Conservation (phyloP, 306 rosid species). For the Prinsepia uniflora region DNA sequence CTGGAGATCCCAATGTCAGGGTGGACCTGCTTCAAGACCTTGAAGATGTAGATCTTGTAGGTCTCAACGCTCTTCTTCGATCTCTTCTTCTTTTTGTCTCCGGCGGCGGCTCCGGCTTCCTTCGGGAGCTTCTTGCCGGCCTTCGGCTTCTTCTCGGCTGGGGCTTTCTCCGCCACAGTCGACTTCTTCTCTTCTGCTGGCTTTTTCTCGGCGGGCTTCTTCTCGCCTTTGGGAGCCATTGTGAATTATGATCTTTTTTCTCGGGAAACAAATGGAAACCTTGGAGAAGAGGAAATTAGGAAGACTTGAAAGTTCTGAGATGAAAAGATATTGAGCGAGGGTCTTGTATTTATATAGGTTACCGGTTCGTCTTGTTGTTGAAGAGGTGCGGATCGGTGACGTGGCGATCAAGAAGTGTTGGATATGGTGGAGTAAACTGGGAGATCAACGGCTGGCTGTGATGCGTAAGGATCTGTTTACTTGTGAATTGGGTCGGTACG, state of each 20-base stretch:
- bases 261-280: not conserved
- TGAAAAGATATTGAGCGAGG: rapidly evolving
- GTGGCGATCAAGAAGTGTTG: not conserved
- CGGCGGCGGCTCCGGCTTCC: constrained; percentile 44
- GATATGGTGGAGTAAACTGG: not conserved
- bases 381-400: not conserved
- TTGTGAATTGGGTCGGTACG: not conserved
- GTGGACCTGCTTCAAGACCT: constrained; percentile 77
- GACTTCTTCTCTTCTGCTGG: constrained; percentile 47
- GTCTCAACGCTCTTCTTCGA: constrained; percentile 63
- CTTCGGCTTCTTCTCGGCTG: constrained; percentile 72
- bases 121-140: constrained; percentile 74
- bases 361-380: not conserved
- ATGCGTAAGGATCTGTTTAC: not conserved
- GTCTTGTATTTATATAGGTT: not conserved
- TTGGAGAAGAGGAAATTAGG: not conserved
- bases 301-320: not conserved
- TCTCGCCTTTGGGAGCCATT: constrained; percentile 75
- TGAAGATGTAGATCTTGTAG: constrained; percentile 78
- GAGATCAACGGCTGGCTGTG: not conserved
- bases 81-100: constrained; percentile 71
- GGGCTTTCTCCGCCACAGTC: constrained; percentile 39
- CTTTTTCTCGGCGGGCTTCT: constrained; percentile 76
- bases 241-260: not conserved
- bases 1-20: constrained; percentile 79